Percentiles rank a stretch among this genome's conserved stretches.
Evolutionary conservation across 1,139 yeast genomes (phyloP).

Genomic region (Entelexis paramagnoliae): DNA sequence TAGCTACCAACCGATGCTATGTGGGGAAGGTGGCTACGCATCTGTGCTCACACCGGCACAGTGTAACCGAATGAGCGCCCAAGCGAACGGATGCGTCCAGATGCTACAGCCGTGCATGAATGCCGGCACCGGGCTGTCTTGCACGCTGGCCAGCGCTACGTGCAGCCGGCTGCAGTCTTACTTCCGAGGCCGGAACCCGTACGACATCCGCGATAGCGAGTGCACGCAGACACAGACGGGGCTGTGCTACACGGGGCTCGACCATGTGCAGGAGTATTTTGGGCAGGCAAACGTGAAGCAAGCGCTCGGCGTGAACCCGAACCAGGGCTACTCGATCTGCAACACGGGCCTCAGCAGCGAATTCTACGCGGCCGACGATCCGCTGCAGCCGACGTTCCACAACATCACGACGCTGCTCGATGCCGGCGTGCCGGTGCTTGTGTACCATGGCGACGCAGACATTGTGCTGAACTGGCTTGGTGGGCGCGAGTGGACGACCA

Average conservation of each 20-base stretch:
- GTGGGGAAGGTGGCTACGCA: slow-evolving; percentile 84
- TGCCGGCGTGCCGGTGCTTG: slow-evolving; percentile 57
- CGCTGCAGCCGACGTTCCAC: slow-evolving; percentile 54
- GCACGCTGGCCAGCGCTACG: slow-evolving; percentile 40
- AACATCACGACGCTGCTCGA: slow-evolving; percentile 50
- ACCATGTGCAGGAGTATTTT: slow-evolving; percentile 55
- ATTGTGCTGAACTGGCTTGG: slow-evolving; percentile 87
- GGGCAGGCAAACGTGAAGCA: slow-evolving; percentile 58
- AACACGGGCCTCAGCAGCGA: slow-evolving; percentile 50
- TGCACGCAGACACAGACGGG: slow-evolving; percentile 42
- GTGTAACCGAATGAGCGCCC: slow-evolving; percentile 60
- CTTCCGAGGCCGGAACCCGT: slow-evolving; percentile 87
- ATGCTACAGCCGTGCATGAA: slow-evolving; percentile 57
- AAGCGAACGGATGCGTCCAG: slow-evolving; percentile 66
- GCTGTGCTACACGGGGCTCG: slow-evolving; percentile 67
- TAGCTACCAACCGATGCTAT: slow-evolving; percentile 92
- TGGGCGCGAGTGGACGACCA: slow-evolving; percentile 64
- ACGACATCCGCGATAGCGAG: slow-evolving; percentile 81
- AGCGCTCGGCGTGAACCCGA: slow-evolving; percentile 74
- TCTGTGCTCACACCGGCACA: slow-evolving; percentile 63
- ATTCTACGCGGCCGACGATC: slow-evolving; percentile 53
- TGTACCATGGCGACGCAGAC: slow-evolving; percentile 88
- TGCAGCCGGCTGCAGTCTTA: slow-evolving; percentile 87
- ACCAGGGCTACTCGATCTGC: slow-evolving; percentile 79
- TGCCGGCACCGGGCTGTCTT: slow-evolving; percentile 33